These are phyloP conservation scores for Arthrobotrys musiformis DNA, from an alignment of 2,329 filamentous ascomycete species.

Conservation along the genomic window DNA sequence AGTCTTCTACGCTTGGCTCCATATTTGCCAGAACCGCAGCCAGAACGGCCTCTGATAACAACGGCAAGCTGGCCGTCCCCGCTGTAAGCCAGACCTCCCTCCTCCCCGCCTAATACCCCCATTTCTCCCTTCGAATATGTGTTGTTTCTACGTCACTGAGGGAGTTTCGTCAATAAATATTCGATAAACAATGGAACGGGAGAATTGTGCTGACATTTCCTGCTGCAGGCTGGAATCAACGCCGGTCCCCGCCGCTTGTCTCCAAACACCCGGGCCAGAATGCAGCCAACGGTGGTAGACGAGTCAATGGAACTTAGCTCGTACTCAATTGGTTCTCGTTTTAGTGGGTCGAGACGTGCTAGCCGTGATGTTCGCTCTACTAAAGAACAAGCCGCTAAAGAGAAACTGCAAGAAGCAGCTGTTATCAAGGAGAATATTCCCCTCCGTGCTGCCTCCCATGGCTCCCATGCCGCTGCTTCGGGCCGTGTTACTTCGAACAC, in stretches of 20 bases:
- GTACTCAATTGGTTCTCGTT: constrained; percentile 29
- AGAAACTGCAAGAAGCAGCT: constrained; percentile 39
- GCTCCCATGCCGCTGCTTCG: neutral
- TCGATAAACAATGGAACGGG: neutral
- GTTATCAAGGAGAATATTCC: constrained; percentile 39
- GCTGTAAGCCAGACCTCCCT: constrained; percentile 5
- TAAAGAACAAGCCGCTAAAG: constrained; percentile 30
- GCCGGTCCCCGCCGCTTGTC: constrained; percentile 27
- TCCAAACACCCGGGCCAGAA: constrained; percentile 41
- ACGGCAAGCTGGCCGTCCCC: constrained; percentile 22
- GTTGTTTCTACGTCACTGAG: neutral
- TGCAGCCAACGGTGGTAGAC: constrained; percentile 44
- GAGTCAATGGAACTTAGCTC: constrained; percentile 50
- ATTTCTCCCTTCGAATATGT: neutral
- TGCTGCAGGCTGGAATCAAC: constrained; percentile 24
- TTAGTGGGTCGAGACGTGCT: constrained; percentile 17
- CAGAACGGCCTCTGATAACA: constrained; percentile 7
- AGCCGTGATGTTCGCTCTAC: constrained; percentile 7
- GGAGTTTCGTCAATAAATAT: neutral
- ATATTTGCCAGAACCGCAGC: constrained; percentile 31
- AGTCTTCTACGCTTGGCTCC: constrained; percentile 29
- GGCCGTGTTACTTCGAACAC: constrained; percentile 22
- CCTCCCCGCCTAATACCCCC: neutral
- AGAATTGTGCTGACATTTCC: constrained; percentile 18
- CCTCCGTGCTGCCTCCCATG: constrained; percentile 16